Conservation (phyloP, 2,329 filamentous ascomycete species). For the Phaeomoniella chlamydospora region DNA sequence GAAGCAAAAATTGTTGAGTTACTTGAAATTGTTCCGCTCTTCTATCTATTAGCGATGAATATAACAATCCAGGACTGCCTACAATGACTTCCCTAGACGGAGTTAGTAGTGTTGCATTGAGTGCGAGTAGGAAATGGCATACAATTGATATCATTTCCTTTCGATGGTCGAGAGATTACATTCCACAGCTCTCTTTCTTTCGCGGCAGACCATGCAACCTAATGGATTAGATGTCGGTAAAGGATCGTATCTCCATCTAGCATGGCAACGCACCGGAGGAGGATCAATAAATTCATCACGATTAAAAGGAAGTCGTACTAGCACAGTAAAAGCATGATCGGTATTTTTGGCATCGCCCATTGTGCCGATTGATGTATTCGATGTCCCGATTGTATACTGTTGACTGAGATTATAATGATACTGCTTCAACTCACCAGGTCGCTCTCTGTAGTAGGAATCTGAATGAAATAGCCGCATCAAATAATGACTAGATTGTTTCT, state of each 20-base stretch:
- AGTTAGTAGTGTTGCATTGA: constrained; percentile 5
- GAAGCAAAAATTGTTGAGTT: constrained; percentile 72
- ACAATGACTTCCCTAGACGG: constrained; percentile 60
- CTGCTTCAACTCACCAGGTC: too few relatives aligned
- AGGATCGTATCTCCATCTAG: constrained; percentile 1
- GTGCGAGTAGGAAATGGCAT: constrained; percentile 14
- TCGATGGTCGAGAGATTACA: constrained; percentile 66
- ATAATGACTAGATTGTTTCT: too few relatives aligned
- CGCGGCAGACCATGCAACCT: constrained; percentile 76
- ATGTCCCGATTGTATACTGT: too few relatives aligned
- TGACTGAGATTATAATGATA: too few relatives aligned
- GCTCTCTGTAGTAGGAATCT: too few relatives aligned
- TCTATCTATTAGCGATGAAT: constrained; percentile 1
- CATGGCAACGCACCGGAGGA: constrained; percentile 48
- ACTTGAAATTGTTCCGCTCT: constrained; percentile 70
- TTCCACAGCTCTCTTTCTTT: constrained; percentile 89
- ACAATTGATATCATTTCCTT: constrained; percentile 78
- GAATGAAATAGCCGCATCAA: too few relatives aligned
- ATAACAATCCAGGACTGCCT: constrained; percentile 16
- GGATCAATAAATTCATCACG: constrained; percentile 83
- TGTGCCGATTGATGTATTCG: neutral
- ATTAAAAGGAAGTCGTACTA: constrained; percentile 79
- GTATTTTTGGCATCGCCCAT: too few relatives aligned
- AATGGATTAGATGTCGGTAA: constrained; percentile 5
- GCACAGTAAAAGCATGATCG: constrained; percentile 47